These are phyloP conservation scores for Ceratocystis smalleyi DNA, from an alignment of 2,329 filamentous ascomycete species.

Conservation along the genomic window DNA sequence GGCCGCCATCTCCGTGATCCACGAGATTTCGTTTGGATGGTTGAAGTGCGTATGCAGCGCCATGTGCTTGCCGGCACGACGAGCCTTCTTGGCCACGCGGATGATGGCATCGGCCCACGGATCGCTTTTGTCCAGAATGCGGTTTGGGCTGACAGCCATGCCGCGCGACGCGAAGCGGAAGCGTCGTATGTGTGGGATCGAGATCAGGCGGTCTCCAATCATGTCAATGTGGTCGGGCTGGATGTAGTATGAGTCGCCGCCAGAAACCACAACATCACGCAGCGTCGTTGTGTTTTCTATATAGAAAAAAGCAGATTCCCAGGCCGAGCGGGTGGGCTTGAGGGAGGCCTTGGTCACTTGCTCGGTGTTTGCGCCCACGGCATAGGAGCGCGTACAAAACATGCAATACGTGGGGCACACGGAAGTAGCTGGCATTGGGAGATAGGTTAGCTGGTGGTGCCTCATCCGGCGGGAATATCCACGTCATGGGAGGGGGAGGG, in stretches of 20 bases:
- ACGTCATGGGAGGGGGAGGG: neutral
- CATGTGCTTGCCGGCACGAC: slow-evolving; percentile 40
- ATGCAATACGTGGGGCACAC: slow-evolving; percentile 48
- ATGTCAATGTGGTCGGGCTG: slow-evolving; percentile 34
- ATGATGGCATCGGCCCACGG: slow-evolving; percentile 39
- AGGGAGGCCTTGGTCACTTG: slow-evolving; percentile 32
- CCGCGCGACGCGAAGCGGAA: slow-evolving; percentile 49
- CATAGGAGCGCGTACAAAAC: slow-evolving; percentile 46
- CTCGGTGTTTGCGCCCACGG: slow-evolving; percentile 40
- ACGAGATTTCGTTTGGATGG: slow-evolving; percentile 45
- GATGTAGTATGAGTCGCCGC: slow-evolving; percentile 46
- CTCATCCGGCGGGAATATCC: neutral
- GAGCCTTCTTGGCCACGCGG: slow-evolving; percentile 34
- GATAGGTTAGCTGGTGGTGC: neutral
- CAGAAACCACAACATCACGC: slow-evolving; percentile 46
- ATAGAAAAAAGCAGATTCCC: slow-evolving; percentile 42
- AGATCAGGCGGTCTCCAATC: slow-evolving; percentile 41
- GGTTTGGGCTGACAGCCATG: slow-evolving; percentile 41
- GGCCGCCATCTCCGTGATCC: slow-evolving; percentile 39
- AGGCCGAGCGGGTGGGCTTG: slow-evolving; percentile 29
- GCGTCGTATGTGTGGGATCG: slow-evolving; percentile 41
- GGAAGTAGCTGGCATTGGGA: slow-evolving; percentile 31
- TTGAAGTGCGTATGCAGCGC: slow-evolving; percentile 53
- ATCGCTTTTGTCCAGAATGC: slow-evolving; percentile 38
- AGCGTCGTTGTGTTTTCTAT: slow-evolving; percentile 35